Conservation (phyloP, 345 rosid genomes). For the Alliaria petiolata region DNA sequence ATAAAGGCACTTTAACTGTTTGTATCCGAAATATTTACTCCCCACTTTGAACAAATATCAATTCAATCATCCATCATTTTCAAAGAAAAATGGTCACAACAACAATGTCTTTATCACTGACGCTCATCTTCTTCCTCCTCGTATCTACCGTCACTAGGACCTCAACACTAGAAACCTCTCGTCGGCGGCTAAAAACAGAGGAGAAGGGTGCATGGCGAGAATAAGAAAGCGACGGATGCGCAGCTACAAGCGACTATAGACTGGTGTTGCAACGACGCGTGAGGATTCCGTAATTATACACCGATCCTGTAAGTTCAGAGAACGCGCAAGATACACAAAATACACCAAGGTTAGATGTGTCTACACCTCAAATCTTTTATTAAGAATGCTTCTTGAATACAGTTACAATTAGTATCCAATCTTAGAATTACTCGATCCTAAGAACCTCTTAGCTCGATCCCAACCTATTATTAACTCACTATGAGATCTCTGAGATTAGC, state of each 20-base stretch:
- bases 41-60: not conserved
- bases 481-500: too few species aligned
- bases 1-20: too few species aligned
- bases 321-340: too few species aligned
- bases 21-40: not conserved
- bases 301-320: too few species aligned
- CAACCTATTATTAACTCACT: too few species aligned
- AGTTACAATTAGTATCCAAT: too few species aligned
- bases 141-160: not conserved
- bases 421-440: too few species aligned
- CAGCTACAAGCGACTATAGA: conserved; percentile 18
- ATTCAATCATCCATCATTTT: not conserved
- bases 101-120: not conserved
- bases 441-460: too few species aligned
- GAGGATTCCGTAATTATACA: conserved; percentile 8
- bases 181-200: not conserved
- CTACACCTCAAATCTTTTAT: too few species aligned
- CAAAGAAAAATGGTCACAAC: not conserved
- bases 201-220: conserved; percentile 13
- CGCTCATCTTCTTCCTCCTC: not conserved
- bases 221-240: not conserved
- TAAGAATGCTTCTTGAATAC: too few species aligned
- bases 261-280: conserved; percentile 3
- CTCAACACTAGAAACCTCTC: not conserved
- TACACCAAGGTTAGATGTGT: too few species aligned